Evolutionary conservation across 2,329 filamentous ascomycete species (phyloP), one percentile per base, ranked within the genome.

Genomic region (Monosporascus cannonballus): DNA sequence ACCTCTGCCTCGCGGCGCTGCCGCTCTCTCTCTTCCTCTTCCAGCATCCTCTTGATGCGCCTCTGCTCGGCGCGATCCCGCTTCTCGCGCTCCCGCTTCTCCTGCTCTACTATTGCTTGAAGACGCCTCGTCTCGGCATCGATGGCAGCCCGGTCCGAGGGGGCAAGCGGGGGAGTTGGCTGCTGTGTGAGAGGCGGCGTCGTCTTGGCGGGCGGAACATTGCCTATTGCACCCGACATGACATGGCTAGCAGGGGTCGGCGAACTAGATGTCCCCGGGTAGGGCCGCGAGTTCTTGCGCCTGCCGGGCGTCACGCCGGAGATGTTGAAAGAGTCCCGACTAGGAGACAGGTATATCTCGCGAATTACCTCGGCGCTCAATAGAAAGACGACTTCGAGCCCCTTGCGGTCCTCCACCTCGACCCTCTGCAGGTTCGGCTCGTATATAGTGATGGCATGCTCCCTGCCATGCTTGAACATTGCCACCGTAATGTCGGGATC

Each of bases 401-500:
- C 94, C 69, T 96, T 97, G 53, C 87, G 84, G 70, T 99, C 94
- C 69, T 99, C 91, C 56, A 97, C 84, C 44, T 97, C 92, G 11
- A 97, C 87, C 6, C 94, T 80, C 56, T 87, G 86, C 65, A 97
- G 77, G 66, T 97, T 97, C 5, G 93, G 89, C 70, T 99, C 89
- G 73, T 97, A 96, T 42, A 99, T 79, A 2, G 92, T 96, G 54
- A 97, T 71, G 30, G 69, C 66, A 37, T 72, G 74, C 61, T 92
- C 72, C 60, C 83, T 86, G 25, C 86, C 76, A 18, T 81, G 79
- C 59, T 87, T 85, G 76, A 92, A 96, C 62, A 97, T 80, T 2
- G 90, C 91, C n/a, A 97, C 79, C 0, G 91, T 92, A 61, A 97
- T 97, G 70, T 97, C 94, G 0, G 94, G 93, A 67, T 99, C 94